Evolutionary conservation across 2,329 filamentous ascomycete genomes (phyloP), one percentile per base, ranked within the genome.

Genomic region (Aspergillus neotritici): DNA sequence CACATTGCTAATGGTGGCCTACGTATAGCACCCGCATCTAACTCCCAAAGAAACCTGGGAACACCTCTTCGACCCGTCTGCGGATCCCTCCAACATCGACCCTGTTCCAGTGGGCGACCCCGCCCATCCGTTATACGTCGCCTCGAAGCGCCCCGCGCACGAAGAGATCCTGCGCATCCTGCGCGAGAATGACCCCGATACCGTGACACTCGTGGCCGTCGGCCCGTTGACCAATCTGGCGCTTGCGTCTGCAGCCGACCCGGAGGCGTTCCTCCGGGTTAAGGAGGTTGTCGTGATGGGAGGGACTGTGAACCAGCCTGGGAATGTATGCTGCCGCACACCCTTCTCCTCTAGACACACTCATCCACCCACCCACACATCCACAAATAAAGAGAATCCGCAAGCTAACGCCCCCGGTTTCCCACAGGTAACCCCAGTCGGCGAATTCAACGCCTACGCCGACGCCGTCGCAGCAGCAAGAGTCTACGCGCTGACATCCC

Each of bases 211-310:
- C 60, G 81, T 95, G 31, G 87, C 87, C 16, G 76, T 97, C 37
- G 93, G 93, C 0, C 93, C 93, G 1, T 72, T 97, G 54, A 97
- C 93, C n/a, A 98, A 95, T 62, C 71, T 95, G 25, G 93, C 93
- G 1, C 68, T 94, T 17, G 93, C 93, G 3, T 90, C 93, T 3
- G 83, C 88, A 11, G 82, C 88, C 58, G 91, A 97, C 54, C 84
- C 90, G 0, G 87, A 91, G 65, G 84, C 89, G 0, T 96, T 98
- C 65, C 75, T 98, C 43, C 81, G 82, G 34, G 87, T 83, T 37
- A 94, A 94, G 65, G 89, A 97, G 66, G 78, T 98, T 3, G 84
- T 95, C 4, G 86, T 96, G 36, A 98, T 98, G 93, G 93, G 91
- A 46, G 93, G 93, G 47, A 83, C 87, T 16, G 78, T 98, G 41